Base-by-base conservation (phyloP, 2,329 filamentous ascomycete genomes). In the Fusarium sp. region DNA sequence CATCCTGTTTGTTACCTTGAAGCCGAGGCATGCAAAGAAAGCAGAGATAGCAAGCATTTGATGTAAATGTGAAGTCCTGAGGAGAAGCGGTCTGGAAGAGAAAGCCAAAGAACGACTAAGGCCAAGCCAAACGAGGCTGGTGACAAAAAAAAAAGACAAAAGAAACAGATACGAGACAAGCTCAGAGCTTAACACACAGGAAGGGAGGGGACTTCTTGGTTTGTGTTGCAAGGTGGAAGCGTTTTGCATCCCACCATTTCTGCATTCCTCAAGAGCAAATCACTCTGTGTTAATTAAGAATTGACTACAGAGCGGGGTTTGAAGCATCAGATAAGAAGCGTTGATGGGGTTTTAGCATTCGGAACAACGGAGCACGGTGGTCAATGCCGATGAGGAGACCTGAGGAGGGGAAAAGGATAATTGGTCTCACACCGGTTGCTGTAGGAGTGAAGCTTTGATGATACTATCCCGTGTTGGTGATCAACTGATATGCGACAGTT, bases 261-360 rank as follows among this genome's bases (percentile, higher is more conserved):
- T 40, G 46, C 49, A 65, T 49, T 45, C 46, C 42, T 39, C 24
- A 42, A 18, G 31, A 36, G 34, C 44, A 50, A 51, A 45, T 31
- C 28, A 46, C 26, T 38, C 43, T 18, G 40, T 33, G 26, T 22
- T 38, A 58, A 38, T 43, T n/a, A 45, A 43, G 24, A 61, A 26
- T 50, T 45, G 31, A 50, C 34, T 43, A 22, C 28, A 48, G 48
- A 55, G 63, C 39, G 58, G 68, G 54, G 53, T 58, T 38, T 28
- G 39, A 49, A 58, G 54, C 51, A 59, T 66, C 66, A 69, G 63
- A 68, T 64, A 68, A 60, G 56, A 61, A 40, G 42, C 44, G 45
- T 51, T 36, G 46, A 40, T 45, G 34, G 38, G 45, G 50, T 48
- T 34, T 59, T 51, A 52, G 59, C 51, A 54, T 51, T 57, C 56